Evolutionary conservation across 2,329 filamentous ascomycete species (phyloP).

Genomic region (Myriangium duriaei): DNA sequence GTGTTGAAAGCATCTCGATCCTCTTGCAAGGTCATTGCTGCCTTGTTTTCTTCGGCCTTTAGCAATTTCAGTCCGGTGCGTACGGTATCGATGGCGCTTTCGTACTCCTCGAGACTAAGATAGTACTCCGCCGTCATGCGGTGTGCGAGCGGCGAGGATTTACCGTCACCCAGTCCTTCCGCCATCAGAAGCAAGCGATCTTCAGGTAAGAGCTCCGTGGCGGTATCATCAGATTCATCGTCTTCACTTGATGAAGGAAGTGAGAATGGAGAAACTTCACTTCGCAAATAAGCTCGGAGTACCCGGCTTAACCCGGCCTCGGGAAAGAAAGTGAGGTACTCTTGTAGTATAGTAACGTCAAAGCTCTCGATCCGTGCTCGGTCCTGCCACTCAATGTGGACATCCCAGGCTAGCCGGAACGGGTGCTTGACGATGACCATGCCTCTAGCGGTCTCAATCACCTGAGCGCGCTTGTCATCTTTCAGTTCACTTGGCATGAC

Average conservation of each 20-base stretch:
- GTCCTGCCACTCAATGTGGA: conserved; percentile 82
- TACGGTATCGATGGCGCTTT: conserved; percentile 66
- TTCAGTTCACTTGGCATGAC: conserved; percentile 59
- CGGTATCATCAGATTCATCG: conserved; percentile 35
- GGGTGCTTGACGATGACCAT: conserved; percentile 96
- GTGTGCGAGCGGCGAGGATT: conserved; percentile 66
- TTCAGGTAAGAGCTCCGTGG: conserved; percentile 56
- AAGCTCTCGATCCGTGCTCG: conserved; percentile 59
- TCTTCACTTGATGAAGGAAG: conserved; percentile 42
- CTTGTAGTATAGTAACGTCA: conserved; percentile 63
- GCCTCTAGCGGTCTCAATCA: conserved; percentile 66
- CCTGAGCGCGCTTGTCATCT: conserved; percentile 53
- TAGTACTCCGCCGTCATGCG: conserved; percentile 76
- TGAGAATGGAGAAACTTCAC: conserved; percentile 73
- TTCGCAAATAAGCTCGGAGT: conserved; percentile 68
- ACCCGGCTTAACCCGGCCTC: conserved; percentile 72
- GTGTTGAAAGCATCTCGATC: conserved; percentile 63
- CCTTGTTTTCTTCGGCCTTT: conserved; percentile 48
- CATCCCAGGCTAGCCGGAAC: conserved; percentile 79
- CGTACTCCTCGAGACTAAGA: conserved; percentile 70
- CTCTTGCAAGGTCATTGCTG: conserved; percentile 56
- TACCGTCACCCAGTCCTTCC: conserved; percentile 36
- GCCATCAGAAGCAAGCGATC: conserved; percentile 73
- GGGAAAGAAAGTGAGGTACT: conserved; percentile 76
- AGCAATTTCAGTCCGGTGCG: conserved; percentile 58